Base-by-base conservation (phyloP, 805 yeast species). In the Metschnikowia dekortorum region DNA sequence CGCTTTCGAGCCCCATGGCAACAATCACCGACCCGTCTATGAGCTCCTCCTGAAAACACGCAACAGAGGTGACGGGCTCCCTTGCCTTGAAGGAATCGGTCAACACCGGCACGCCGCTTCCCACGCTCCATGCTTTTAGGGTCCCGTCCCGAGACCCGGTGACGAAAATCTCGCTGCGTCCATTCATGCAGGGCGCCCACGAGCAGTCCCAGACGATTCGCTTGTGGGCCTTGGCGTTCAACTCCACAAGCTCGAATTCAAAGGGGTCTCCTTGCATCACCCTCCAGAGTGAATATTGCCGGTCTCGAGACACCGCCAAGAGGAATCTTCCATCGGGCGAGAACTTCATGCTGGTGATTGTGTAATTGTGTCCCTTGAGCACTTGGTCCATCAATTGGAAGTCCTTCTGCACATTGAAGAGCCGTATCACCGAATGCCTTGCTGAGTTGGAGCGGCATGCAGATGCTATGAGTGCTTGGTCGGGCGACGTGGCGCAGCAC, bases 151-250 rank as follows among this genome's bases (percentile, higher is more conserved):
- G 81, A 2, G 96, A 85, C 0, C 85, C 95, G 0, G 97, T 91
- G 13, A 87, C 76, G 61, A 92, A 91, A n/a, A 65, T 64, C 26
- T 53, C 44, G 22, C 16, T 14, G 28, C 47, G 38, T 3, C 63
- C 64, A 10, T 58, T 56, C 3, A 49, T 35, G n/a, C 60, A 52
- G 4, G 90, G 89, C 0, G 84, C 71, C 96, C 97, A 94, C 36
- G 87, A 80, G 63, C 92, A 84, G 69, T 94, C 98, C 99, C 99
- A 95, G 39, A 94, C 81, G 59, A 94, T 92, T 67, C 97, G 81
- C 1, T 85, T 67, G 63, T 95, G 99, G 0, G 97, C 97, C 64
- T 86, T 89, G 34, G 80, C 80, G 49, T 79, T 75, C 16, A 68
- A 64, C 49, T 81, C 66, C 16, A 68, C 64, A 53, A 79, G 78